phyloP scores from a whole-genome alignment of 768 basidiomycete species.

The Psilocybe azurescens region DNA sequence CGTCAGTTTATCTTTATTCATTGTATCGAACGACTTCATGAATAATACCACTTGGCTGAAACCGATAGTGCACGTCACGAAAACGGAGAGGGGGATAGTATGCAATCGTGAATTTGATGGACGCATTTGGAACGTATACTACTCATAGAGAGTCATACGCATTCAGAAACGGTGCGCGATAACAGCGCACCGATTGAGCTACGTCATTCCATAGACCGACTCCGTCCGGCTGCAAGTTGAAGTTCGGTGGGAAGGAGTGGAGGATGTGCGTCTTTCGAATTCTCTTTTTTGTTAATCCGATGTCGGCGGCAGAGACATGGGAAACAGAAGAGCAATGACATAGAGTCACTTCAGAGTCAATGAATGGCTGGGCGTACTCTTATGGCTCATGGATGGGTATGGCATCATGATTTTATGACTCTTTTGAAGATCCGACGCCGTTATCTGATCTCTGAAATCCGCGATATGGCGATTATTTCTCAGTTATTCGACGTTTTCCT shows the following conservation, averaged over 20 bases:
- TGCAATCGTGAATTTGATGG: too few relatives aligned
- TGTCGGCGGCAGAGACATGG: neutral
- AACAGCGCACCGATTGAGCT: neutral
- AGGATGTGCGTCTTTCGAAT: neutral
- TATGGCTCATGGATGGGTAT: neutral
- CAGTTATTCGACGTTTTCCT: too few relatives aligned
- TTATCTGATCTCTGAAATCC: neutral
- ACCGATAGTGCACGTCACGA: neutral
- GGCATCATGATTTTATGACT: neutral
- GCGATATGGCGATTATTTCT: too few relatives aligned
- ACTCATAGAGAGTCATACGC: neutral
- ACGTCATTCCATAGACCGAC: neutral
- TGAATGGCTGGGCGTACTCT: too few relatives aligned
- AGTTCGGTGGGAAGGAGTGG: neutral
- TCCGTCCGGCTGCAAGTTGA: neutral
- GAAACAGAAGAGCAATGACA: neutral
- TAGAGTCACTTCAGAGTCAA: neutral
- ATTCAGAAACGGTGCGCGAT: neutral
- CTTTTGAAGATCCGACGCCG: neutral
- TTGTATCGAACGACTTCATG: too few relatives aligned
- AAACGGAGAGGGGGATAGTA: too few relatives aligned
- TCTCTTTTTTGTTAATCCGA: neutral
- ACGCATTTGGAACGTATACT: neutral
- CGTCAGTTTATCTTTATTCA: too few relatives aligned
- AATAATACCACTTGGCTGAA: neutral